Base-by-base conservation (phyloP, 192 early-diverging fungal species). In the Coemansia guatemalensis region DNA sequence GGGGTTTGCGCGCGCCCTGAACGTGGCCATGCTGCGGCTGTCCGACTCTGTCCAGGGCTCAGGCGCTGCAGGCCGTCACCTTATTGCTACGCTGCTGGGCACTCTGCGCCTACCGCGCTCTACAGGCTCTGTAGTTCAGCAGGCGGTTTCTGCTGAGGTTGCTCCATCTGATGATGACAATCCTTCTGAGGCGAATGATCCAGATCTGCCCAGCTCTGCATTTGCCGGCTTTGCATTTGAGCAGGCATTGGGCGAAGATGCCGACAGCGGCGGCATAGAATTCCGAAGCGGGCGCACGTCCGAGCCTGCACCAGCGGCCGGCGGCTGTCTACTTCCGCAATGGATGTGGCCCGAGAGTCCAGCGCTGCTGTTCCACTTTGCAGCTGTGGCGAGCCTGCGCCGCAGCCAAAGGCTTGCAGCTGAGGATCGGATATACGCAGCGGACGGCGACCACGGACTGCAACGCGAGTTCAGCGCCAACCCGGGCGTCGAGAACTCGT, bases 401-500 rank as follows among this genome's bases (percentile, higher is more conserved):
- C 56, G 62, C 26, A 32, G 49, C 12, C 44, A 33, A 14, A 41
- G 35, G 21, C 53, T 69, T 21, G n/a, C 27, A 0, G 53, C 21
- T 4, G 74, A 77, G 29, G 23, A 33, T 5, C 27, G 14, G 5
- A 39, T 64, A 4, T 77, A 77, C 29, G 18, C 48, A 39, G n/a
- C 54, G 0, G 25, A 24, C 8, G 32, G 23, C 8, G 52, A 22
- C 11, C 33, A 33, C 48, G 30, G 53, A 11, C 27, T 33, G 27
- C 12, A 35, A 22, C 68, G 61, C 11, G 50, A 44, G 60, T 73
- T 71, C 27, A 73, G 65, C 48, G 66, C 66, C 25, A 68, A 52
- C 33, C 72, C 72, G n/a, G 70, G 66, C 9, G 75, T 78, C 0
- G 75, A 72, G 25, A 78, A 66, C 56, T 69, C 75, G 2, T 72